Evolutionary conservation across 2,329 filamentous ascomycete species (phyloP).

Genomic region (Diaporthe humulicola): DNA sequence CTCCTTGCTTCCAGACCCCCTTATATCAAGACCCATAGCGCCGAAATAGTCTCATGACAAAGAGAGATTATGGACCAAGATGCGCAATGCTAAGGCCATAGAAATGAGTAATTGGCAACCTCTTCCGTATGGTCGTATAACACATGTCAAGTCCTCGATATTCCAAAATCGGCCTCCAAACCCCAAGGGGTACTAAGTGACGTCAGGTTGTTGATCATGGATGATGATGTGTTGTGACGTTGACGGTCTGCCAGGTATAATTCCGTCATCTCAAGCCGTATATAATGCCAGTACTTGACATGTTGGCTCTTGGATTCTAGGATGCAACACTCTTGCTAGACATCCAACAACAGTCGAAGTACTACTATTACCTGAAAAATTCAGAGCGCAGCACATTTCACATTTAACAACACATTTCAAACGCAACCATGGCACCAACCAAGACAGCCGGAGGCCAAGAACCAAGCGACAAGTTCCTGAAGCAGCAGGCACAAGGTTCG

Average conservation of each 20-base stretch:
- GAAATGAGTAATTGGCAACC: too few species aligned
- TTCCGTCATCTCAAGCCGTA: neutral
- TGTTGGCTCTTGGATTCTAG: too few species aligned
- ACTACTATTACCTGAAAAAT: too few species aligned
- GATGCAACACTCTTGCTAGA: too few species aligned
- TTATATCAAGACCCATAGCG: neutral
- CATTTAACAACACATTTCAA: neutral
- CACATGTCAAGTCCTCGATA: neutral
- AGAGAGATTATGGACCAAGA: too few species aligned
- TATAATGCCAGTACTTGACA: neutral
- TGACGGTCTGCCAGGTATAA: neutral
- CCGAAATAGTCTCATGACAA: neutral
- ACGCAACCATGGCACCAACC: conserved; percentile 31
- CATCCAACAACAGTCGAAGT: neutral
- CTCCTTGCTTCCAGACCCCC: neutral
- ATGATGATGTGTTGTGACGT: conserved; percentile 15
- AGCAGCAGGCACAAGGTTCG: conserved; percentile 30
- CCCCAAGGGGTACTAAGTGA: neutral
- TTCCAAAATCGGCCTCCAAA: neutral
- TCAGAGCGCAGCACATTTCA: too few species aligned
- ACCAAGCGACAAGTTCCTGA: conserved; percentile 39
- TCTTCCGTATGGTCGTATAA: too few species aligned
- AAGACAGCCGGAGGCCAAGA: conserved; percentile 38
- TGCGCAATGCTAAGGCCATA: neutral
- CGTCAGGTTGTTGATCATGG: conserved; percentile 20